A percentile compares a stretch with the other conserved stretches of the same genome.
phyloP scores from a whole-genome alignment of 2,329 filamentous ascomycete genomes.

The Teratosphaeria destructans region DNA sequence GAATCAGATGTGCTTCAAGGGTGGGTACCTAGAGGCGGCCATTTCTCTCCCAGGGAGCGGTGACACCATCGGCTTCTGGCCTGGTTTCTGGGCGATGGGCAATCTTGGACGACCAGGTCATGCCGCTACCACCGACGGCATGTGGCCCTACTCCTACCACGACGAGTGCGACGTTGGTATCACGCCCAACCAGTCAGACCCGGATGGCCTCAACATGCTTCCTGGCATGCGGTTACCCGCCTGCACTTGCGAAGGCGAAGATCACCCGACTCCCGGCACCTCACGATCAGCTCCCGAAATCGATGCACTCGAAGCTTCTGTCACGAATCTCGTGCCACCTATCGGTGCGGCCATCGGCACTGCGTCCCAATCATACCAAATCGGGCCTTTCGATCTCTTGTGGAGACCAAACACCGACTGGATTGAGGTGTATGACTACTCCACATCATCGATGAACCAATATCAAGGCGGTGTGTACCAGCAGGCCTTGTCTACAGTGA shows the following conservation, averaged over 20 bases:
- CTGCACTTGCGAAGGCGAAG: conserved; percentile 53
- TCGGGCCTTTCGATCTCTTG: conserved; percentile 60
- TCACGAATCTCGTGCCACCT: conserved; percentile 41
- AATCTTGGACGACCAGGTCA: conserved; percentile 62
- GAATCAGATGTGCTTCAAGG: conserved; percentile 65
- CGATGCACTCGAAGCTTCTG: conserved; percentile 61
- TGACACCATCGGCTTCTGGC: conserved; percentile 61
- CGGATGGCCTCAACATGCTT: conserved; percentile 55
- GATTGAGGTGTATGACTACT: conserved; percentile 53
- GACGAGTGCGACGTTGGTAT: conserved; percentile 60
- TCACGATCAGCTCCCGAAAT: conserved; percentile 62
- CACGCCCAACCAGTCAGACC: conserved; percentile 59
- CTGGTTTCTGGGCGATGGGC: conserved; percentile 67
- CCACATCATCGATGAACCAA: conserved; percentile 46
- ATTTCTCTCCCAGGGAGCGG: conserved; percentile 59
- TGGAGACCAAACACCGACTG: conserved; percentile 53
- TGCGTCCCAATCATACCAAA: conserved; percentile 57
- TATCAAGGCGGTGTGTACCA: conserved; percentile 55
- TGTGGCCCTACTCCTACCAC: conserved; percentile 66
- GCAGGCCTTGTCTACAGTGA: conserved; percentile 51
- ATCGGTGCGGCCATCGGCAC: conserved; percentile 42
- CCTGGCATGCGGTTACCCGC: conserved; percentile 61
- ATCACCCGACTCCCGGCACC: conserved; percentile 55
- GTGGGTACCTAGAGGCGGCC: conserved; percentile 58
- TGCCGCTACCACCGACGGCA: conserved; percentile 57